Evolutionary conservation across 83 land plant genomes (phyloP).

Genomic region (Thuja plicata): DNA sequence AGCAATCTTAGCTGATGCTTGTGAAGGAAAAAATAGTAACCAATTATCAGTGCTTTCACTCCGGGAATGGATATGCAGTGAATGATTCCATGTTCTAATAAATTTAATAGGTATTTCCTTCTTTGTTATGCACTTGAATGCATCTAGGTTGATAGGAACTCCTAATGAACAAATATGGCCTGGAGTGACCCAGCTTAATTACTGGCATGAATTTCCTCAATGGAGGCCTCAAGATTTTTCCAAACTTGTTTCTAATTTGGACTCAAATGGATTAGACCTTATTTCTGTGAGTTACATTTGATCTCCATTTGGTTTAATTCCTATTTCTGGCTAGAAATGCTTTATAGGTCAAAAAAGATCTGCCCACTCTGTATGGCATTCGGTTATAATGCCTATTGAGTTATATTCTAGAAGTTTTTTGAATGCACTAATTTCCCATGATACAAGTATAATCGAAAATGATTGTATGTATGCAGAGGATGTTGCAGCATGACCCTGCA

Average conservation of each 20-base stretch:
- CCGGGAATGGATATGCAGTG: background rate
- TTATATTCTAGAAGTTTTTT: background rate
- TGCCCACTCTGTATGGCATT: background rate
- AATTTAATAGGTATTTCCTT: background rate
- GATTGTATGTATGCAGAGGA: constrained; percentile 44
- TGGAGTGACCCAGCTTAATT: constrained; percentile 39
- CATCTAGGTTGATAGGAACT: constrained; percentile 39
- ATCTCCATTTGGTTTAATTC: background rate
- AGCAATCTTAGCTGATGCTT: background rate
- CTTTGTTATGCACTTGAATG: background rate
- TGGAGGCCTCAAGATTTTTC: constrained; percentile 42
- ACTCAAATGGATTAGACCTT: constrained; percentile 37
- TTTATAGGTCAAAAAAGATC: background rate
- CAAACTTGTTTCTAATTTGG: constrained; percentile 34
- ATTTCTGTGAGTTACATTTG: constrained; percentile 30
- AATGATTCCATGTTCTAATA: background rate
- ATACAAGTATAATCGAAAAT: background rate
- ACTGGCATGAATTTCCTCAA: constrained; percentile 54
- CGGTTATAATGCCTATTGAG: background rate
- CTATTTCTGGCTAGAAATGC: background rate
- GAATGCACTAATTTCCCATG: background rate
- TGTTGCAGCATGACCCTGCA: constrained; percentile 77
- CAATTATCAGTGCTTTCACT: background rate
- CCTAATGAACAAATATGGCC: constrained; percentile 50
- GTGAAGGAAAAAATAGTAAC: background rate